phyloP scores from a whole-genome alignment of 805 yeast genomes.

The Suhomyces pyralidae region DNA sequence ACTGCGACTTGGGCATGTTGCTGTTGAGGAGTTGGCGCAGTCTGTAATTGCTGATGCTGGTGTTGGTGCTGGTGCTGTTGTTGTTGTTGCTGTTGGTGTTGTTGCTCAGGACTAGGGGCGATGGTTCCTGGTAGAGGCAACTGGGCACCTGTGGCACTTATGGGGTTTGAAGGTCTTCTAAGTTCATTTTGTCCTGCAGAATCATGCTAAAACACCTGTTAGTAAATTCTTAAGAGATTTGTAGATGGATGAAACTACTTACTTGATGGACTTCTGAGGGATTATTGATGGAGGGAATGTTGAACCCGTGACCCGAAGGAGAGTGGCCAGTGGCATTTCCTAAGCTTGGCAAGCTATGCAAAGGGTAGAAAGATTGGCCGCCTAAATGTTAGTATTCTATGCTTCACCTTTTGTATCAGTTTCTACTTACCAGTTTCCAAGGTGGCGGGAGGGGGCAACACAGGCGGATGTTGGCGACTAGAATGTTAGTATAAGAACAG shows the following conservation, averaged over 20 bases:
- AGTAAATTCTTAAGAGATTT: neutral
- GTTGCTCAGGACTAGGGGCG: conserved; percentile 14
- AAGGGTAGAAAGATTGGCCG: conserved; percentile 46
- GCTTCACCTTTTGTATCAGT: neutral
- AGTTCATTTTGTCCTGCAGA: conserved; percentile 20
- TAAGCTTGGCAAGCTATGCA: conserved; percentile 51
- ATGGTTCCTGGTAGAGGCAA: conserved; percentile 28
- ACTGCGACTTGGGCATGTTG: conserved; percentile 7
- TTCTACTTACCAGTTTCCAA: conserved; percentile 47
- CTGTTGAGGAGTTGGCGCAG: conserved; percentile 10
- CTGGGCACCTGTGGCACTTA: conserved; percentile 15
- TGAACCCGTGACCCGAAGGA: conserved; percentile 45
- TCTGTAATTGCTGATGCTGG: conserved; percentile 9
- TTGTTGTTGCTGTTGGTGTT: conserved; percentile 4
- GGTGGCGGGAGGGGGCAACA: conserved; percentile 57
- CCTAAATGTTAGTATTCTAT: conserved; percentile 28
- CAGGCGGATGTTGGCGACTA: conserved; percentile 59
- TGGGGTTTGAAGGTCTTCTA: conserved; percentile 25
- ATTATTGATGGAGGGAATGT: conserved; percentile 45
- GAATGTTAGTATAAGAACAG: conserved; percentile 21
- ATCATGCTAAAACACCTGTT: conserved; percentile 13
- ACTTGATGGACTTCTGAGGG: conserved; percentile 26
- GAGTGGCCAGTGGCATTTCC: conserved; percentile 38
- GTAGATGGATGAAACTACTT: conserved; percentile 13
- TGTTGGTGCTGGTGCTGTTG: conserved; percentile 6